Evolutionary conservation across 306 rosid species (phyloP), one percentile per base, ranked within the genome.

Genomic region (Medicago ruthenica): DNA sequence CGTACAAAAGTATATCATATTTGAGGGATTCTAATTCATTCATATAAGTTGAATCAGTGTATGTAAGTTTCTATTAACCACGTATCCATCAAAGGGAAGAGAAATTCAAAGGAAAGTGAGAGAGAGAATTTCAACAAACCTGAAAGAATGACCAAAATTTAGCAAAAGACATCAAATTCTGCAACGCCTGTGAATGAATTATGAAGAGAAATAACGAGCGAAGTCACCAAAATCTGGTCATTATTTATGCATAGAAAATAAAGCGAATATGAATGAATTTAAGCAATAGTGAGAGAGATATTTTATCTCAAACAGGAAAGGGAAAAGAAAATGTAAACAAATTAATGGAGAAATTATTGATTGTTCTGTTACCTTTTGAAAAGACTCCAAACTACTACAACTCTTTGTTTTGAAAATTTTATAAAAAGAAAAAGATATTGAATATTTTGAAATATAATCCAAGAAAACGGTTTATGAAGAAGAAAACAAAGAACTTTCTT

Each of bases 51-150:
- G 48, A 42, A 42, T 42, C 10, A 11, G 0, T 42, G 48, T 42
- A 11, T 11, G 15, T 11, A 11, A 42, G 12, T 42, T 42, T 42
- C 11, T 42, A 10, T 42, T 42, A 42, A 42, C 48, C 15, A 42
- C 3, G 3, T 24, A 24, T 1, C 27, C 10, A 2, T 42, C 14
- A 42, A 42, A 9, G 47, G 14, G 11, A 42, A 41, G 45, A 9
- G 7, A 41, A 9, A 9, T 2, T 2, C 9, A 74, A 24, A 71
- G 78, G 42, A 78, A 69, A 24, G n/a, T n/a, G n/a, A n/a, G 6
- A 22, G 22, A 67, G 58, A 76, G 76, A 24, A 59, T 4, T 80
- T 66, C 15, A 77, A 27, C 18, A 78, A 85, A 57, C 88, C 86
- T 66, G 80, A 50, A 67, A 22, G 31, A 20, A 31, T 0, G 71